These are phyloP conservation scores for Candida anglica DNA, from an alignment of 805 yeast species.

Conservation along the genomic window DNA sequence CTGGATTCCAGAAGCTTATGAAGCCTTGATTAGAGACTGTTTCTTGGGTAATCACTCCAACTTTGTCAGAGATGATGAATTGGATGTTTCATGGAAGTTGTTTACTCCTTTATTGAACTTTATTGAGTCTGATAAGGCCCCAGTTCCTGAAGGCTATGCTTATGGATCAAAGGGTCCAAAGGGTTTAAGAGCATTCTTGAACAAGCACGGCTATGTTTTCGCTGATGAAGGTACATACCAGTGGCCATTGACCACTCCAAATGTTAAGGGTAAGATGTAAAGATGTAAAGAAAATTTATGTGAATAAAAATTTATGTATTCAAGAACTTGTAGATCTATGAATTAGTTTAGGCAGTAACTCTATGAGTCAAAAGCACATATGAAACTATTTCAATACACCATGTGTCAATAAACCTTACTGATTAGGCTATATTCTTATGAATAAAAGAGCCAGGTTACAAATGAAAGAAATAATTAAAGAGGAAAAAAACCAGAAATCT, in stretches of 20 bases:
- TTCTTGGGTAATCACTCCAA: constrained; percentile 91
- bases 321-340: too few species aligned
- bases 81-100: constrained; percentile 87
- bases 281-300: background rate
- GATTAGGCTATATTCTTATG: too few species aligned
- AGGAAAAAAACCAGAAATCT: too few species aligned
- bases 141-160: constrained; percentile 65
- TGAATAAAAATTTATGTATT: too few species aligned
- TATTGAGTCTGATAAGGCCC: constrained; percentile 69
- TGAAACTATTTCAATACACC: too few species aligned
- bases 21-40: constrained; percentile 89
- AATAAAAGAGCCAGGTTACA: too few species aligned
- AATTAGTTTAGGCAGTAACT: too few species aligned
- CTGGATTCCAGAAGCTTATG: constrained; percentile 98
- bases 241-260: constrained; percentile 81
- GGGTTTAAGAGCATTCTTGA: constrained; percentile 56
- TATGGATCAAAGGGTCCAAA: constrained; percentile 93
- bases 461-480: too few species aligned
- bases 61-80: constrained; percentile 96
- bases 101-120: constrained; percentile 87
- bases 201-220: constrained; percentile 69
- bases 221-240: constrained; percentile 64
- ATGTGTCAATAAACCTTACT: too few species aligned
- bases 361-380: too few species aligned
- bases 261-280: constrained; percentile 27